These are phyloP conservation scores for Pestalotiopsis sp. DNA, from an alignment of 2,329 filamentous ascomycete genomes.

Conservation along the genomic window DNA sequence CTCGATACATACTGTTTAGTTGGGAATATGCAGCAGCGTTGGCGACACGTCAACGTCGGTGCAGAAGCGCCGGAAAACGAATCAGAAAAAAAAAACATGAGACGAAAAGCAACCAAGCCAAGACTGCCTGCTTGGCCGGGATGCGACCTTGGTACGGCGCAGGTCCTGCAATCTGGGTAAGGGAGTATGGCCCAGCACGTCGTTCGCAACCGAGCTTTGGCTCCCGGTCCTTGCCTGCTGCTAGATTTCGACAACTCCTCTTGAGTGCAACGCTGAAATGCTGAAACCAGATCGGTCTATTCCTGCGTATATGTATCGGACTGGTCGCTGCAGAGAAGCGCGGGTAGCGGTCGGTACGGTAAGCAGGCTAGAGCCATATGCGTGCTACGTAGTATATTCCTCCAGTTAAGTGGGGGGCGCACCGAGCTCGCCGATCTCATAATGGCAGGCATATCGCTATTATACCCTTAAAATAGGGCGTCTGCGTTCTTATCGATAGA, in stretches of 20 bases:
- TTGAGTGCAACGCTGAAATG: conserved; percentile 27
- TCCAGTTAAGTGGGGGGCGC: neutral
- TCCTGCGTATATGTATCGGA: conserved; percentile 21
- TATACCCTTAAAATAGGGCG: neutral
- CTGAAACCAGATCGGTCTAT: conserved; percentile 29
- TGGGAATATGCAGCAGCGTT: neutral
- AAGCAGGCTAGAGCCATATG: conserved; percentile 24
- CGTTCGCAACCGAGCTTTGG: conserved; percentile 18
- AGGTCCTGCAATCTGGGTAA: conserved; percentile 28
- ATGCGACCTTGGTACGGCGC: conserved; percentile 26
- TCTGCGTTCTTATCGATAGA: neutral
- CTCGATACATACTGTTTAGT: neutral
- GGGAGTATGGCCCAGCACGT: neutral
- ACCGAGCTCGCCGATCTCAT: neutral
- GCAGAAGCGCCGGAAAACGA: neutral
- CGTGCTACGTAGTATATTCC: conserved; percentile 15
- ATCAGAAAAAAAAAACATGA: conserved; percentile 7
- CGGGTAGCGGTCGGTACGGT: conserved; percentile 31
- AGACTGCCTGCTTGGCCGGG: conserved; percentile 13
- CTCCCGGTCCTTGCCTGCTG: conserved; percentile 10
- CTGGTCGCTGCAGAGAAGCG: conserved; percentile 23
- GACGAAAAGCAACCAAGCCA: neutral
- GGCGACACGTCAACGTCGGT: neutral
- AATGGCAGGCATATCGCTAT: neutral
- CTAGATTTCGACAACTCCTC: conserved; percentile 25